phyloP scores from a whole-genome alignment of 805 yeast genomes.

The Metschnikowia kunwiensis region DNA sequence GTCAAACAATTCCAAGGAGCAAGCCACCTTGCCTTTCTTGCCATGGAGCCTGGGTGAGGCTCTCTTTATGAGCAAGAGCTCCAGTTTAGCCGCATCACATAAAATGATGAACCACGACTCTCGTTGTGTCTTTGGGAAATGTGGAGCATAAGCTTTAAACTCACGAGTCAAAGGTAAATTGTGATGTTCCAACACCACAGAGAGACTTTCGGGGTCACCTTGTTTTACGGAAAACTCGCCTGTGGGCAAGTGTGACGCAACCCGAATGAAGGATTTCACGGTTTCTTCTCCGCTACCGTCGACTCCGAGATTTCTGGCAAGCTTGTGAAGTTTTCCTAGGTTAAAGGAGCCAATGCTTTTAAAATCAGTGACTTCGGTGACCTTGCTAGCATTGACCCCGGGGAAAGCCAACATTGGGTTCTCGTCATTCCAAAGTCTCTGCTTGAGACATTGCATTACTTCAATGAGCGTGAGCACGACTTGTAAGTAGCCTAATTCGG shows the following conservation, averaged over 20 bases:
- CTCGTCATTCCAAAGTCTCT: slow-evolving; percentile 82
- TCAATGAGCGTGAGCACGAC: slow-evolving; percentile 61
- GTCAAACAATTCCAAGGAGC: slow-evolving; percentile 50
- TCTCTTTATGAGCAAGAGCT: slow-evolving; percentile 66
- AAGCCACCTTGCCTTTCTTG: slow-evolving; percentile 37
- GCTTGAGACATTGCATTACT: slow-evolving; percentile 84
- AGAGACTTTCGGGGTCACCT: slow-evolving; percentile 29
- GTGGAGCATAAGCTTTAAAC: slow-evolving; percentile 69
- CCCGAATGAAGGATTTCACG: slow-evolving; percentile 44
- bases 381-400: slow-evolving; percentile 30
- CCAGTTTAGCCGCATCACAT: slow-evolving; percentile 47
- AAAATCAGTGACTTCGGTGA: slow-evolving; percentile 23
- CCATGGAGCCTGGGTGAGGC: slow-evolving; percentile 55
- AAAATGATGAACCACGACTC: slow-evolving; percentile 88
- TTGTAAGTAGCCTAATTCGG: slow-evolving; percentile 72
- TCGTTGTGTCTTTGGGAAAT: slow-evolving; percentile 85
- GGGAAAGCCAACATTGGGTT: slow-evolving; percentile 60
- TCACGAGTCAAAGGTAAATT: slow-evolving; percentile 51
- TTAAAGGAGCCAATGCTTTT: slow-evolving; percentile 43
- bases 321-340: slow-evolving; percentile 28
- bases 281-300: slow-evolving; percentile 13
- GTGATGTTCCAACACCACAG: slow-evolving; percentile 51
- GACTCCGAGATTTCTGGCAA: slow-evolving; percentile 43
- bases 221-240: slow-evolving; percentile 47
- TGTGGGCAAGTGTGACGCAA: slow-evolving; percentile 60